Percentiles rank a stretch among this genome's conserved stretches.
Conservation (phyloP, 2,329 filamentous ascomycete species). For the Claviceps fusiformis region DNA sequence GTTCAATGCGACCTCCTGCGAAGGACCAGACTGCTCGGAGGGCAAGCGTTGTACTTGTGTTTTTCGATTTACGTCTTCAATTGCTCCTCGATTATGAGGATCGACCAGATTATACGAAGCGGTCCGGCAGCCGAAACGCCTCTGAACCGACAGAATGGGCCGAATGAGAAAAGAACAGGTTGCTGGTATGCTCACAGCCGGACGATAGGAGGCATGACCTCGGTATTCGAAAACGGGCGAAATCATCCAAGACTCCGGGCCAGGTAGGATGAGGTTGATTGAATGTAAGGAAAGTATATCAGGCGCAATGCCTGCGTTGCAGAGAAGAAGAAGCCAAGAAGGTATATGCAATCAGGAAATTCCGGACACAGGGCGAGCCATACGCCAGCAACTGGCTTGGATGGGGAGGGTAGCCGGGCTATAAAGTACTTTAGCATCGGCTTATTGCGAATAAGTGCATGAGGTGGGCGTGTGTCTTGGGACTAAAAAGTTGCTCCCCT, state of each 20-base stretch:
- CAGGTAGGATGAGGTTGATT: neutral
- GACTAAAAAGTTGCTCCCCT: neutral
- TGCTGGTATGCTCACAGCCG: neutral
- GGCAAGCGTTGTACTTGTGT: neutral
- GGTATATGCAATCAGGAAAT: neutral
- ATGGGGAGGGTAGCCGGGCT: slow-evolving; percentile 12
- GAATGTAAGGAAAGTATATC: neutral
- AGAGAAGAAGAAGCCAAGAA: neutral
- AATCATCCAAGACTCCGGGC: neutral
- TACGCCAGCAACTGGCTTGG: neutral
- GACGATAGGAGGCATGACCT: slow-evolving; percentile 1
- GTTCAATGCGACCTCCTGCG: neutral
- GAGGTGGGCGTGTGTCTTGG: slow-evolving; percentile 2
- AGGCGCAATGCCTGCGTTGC: neutral
- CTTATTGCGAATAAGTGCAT: neutral
- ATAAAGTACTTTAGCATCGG: slow-evolving; percentile 15
- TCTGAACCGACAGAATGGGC: neutral
- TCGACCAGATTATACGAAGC: neutral
- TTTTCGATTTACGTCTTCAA: neutral
- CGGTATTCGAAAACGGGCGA: neutral
- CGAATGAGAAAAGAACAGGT: neutral
- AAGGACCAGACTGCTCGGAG: neutral
- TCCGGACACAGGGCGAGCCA: neutral
- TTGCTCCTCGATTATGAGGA: neutral
- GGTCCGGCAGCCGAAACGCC: neutral